Conservation (phyloP, 768 basidiomycete genomes). For the Scleroderma bovista region DNA sequence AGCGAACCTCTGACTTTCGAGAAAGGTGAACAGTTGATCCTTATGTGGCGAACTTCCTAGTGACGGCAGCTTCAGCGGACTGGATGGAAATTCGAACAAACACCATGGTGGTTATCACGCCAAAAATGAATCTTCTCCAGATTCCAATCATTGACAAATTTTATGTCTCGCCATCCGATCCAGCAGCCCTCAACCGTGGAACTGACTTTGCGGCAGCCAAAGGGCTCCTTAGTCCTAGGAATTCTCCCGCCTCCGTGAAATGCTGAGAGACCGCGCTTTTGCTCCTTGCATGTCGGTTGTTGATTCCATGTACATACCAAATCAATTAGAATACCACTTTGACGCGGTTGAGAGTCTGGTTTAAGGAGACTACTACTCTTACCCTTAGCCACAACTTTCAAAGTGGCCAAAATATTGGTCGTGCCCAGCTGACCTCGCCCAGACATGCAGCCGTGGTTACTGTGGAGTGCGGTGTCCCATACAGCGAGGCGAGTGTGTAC, state of each 20-base stretch:
- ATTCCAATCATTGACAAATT: constrained; percentile 93
- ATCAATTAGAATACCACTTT: not conserved
- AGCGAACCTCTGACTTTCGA: constrained; percentile 97
- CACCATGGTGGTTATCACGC: constrained; percentile 91
- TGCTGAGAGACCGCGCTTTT: constrained; percentile 13
- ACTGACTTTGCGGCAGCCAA: constrained; percentile 85
- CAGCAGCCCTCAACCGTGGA: constrained; percentile 58
- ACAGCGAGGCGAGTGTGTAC: constrained; percentile 48
- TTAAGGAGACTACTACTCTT: too few species aligned
- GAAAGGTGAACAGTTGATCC: constrained; percentile 47
- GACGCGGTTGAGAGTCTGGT: too few species aligned
- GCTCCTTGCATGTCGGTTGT: not conserved
- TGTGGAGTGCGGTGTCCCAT: constrained; percentile 62
- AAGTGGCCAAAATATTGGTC: too few species aligned
- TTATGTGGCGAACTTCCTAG: not conserved
- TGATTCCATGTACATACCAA: too few species aligned
- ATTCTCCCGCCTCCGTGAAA: constrained; percentile 22
- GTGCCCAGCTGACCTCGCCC: too few species aligned
- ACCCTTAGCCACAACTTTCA: not conserved
- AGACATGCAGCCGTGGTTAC: constrained; percentile 56
- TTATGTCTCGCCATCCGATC: constrained; percentile 84
- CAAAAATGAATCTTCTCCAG: constrained; percentile 90
- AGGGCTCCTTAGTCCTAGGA: constrained; percentile 69
- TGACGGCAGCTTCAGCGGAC: constrained; percentile 47
- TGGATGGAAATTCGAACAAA: constrained; percentile 99